Base-by-base conservation (phyloP, 306 rosid species). In the Alnus rubra region DNA sequence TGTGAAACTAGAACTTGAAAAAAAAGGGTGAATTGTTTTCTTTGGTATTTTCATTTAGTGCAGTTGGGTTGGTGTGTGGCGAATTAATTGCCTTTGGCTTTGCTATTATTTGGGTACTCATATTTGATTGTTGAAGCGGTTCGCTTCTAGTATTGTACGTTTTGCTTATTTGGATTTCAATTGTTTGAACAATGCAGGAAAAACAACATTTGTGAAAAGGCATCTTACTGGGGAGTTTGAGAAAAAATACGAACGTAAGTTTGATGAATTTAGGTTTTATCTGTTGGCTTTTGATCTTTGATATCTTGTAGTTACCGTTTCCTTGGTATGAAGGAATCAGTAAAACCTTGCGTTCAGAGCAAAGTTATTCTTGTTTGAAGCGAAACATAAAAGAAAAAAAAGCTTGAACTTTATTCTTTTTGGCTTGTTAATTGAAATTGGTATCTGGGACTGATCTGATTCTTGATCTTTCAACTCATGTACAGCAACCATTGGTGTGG, bases 141-240 rank as follows among this genome's bases (percentile, higher is more conserved):
- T 44, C 16, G 48, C 2, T 19, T 42, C 23, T 42, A 4, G 49
- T 42, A 8, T 2, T 8, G 6, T 18, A 9, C 11, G 19, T 9
- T 18, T 8, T n/a, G 5, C 30, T 18, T 39, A 67, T 16, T 78
- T 14, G 52, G 14, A 23, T 51, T n/a, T 2, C 3, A 7, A 11
- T 12, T 67, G 11, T 39, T 28, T 14, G 33, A 64, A 42, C 3
- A 12, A 71, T 84, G 85, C 90, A 91, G 97, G 97, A 51, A 91
- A 91, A 78, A 91, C 97, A 3, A 91, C 97, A 1, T 91, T 91
- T 70, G 97, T 91, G 45, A 91, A 91, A 60, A 88, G 97, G 56
- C 97, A 91, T 82, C 92, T 91, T 31, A 91, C 97, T 0, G 97
- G 97, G 7, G 97, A 91, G 74, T 91, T 91, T 33, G 92, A 91